A percentile compares a stretch with the other conserved stretches of the same genome.
These are phyloP conservation scores for Eucommia ulmoides DNA, from an alignment of 257 asterid species.

Conservation along the genomic window DNA sequence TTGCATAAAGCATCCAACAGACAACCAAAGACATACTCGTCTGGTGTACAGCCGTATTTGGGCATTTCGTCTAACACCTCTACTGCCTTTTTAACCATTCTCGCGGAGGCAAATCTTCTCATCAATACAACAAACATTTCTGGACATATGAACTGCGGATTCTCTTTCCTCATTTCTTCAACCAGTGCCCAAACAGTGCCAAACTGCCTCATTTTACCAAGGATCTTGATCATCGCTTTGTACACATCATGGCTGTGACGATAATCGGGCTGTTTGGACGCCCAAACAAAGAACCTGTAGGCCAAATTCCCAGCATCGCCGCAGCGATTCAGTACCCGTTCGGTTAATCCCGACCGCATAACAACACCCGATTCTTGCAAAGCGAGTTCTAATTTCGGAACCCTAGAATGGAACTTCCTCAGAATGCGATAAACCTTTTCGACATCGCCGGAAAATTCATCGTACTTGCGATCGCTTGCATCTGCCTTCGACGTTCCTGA, in stretches of 20 bases:
- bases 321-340: conserved; percentile 79
- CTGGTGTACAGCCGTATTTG: conserved; percentile 77
- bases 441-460: conserved; percentile 70
- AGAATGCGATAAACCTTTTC: conserved; percentile 62
- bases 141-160: conserved; percentile 49
- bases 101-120: conserved; percentile 86
- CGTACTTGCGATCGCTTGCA: conserved; percentile 22
- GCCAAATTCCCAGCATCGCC: conserved; percentile 96
- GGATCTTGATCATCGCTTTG: conserved; percentile 61
- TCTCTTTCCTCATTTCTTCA: conserved; percentile 87
- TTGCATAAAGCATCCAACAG: conserved; percentile 83
- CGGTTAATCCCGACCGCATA: conserved; percentile 64
- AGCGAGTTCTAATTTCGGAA: conserved; percentile 83
- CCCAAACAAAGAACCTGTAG: conserved; percentile 76
- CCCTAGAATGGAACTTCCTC: conserved; percentile 62
- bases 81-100: conserved; percentile 86
- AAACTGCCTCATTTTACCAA: conserved; percentile 87
- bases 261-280: conserved; percentile 67
- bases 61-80: conserved; percentile 95
- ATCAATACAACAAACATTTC: conserved; percentile 73
- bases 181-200: conserved; percentile 96
- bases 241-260: conserved; percentile 68
- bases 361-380: conserved; percentile 60
- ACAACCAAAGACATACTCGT: conserved; percentile 85
- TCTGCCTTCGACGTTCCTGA: conserved; percentile 12